Evolutionary conservation across 202 grass and related monocot species (phyloP).

Genomic region (Schoenoplectus tabernaemontani): DNA sequence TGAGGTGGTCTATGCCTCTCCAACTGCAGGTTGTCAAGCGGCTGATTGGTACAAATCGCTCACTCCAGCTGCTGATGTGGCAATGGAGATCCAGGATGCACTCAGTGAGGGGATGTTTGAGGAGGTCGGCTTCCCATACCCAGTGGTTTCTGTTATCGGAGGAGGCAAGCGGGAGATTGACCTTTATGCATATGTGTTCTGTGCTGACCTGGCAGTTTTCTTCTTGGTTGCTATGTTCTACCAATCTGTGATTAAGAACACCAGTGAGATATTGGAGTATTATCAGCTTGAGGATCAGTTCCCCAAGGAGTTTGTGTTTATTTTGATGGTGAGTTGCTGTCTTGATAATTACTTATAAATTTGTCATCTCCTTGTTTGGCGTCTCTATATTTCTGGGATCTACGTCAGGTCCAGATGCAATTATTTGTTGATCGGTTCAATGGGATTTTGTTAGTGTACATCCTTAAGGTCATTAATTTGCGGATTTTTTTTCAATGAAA

Average conservation of each 20-base stretch:
- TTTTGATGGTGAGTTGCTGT: constrained; percentile 66
- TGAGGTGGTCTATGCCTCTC: constrained; percentile 92
- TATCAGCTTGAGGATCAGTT: constrained; percentile 98
- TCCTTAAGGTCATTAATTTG: not conserved
- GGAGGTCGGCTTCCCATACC: constrained; percentile 72
- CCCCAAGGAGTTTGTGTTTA: constrained; percentile 96
- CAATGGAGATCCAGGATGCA: constrained; percentile 71
- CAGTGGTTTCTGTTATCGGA: constrained; percentile 76
- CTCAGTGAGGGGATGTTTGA: constrained; percentile 65
- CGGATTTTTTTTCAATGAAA: not conserved
- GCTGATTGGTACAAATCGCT: constrained; percentile 75
- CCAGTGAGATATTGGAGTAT: constrained; percentile 83
- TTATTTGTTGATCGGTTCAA: not conserved
- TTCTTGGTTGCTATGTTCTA: constrained; percentile 92
- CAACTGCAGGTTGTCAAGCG: constrained; percentile 45
- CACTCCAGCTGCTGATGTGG: constrained; percentile 68
- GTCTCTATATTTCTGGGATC: not conserved
- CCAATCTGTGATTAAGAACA: constrained; percentile 92
- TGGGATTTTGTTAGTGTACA: not conserved
- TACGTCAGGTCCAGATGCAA: not conserved
- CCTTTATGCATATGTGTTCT: constrained; percentile 93
- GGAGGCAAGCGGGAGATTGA: constrained; percentile 94
- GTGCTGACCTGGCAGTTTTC: constrained; percentile 91
- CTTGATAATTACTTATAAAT: constrained; percentile 12
- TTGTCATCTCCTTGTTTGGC: not conserved